These are phyloP conservation scores for Fomitopsis palustris DNA, from an alignment of 1,284 basidiomycete genomes.

Conservation along the genomic window DNA sequence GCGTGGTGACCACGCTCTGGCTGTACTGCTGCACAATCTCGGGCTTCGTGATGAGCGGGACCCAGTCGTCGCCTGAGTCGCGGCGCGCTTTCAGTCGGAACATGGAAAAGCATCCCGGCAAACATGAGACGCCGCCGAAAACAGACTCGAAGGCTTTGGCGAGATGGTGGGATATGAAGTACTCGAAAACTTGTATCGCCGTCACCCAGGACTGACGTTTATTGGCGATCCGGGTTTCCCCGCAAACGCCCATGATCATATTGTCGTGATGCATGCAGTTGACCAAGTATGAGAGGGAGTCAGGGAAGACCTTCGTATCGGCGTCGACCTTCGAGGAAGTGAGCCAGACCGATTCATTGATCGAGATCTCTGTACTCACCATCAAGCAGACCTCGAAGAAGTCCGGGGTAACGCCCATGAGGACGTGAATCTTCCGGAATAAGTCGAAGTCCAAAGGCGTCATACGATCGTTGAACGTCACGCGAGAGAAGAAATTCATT, in stretches of 20 bases:
- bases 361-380: constrained; percentile 51
- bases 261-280: constrained; percentile 99
- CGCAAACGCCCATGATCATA: constrained; percentile 99
- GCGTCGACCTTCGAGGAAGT: constrained; percentile 79
- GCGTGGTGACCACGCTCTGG: constrained; percentile 87
- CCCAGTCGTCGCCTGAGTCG: constrained; percentile 89
- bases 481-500: constrained; percentile 99
- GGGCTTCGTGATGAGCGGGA: constrained; percentile 95
- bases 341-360: neutral
- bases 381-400: constrained; percentile 97
- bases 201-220: constrained; percentile 98
- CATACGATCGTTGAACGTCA: constrained; percentile 99
- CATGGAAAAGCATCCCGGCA: constrained; percentile 99
- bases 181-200: constrained; percentile 96
- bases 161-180: constrained; percentile 98
- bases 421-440: constrained; percentile 93
- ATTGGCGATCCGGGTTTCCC: constrained; percentile 98
- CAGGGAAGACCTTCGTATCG: constrained; percentile 90
- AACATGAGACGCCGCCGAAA: constrained; percentile 98
- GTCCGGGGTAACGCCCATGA: constrained; percentile 99
- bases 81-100: constrained; percentile 96
- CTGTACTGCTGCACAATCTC: constrained; percentile 98
- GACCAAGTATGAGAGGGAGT: constrained; percentile 83
- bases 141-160: constrained; percentile 99
- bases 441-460: constrained; percentile 96